Percentiles rank a stretch among this genome's conserved stretches.
Evolutionary conservation across 495 filamentous ascomycete genomes (phyloP).

Genomic region (Entonaema liquescens): DNA sequence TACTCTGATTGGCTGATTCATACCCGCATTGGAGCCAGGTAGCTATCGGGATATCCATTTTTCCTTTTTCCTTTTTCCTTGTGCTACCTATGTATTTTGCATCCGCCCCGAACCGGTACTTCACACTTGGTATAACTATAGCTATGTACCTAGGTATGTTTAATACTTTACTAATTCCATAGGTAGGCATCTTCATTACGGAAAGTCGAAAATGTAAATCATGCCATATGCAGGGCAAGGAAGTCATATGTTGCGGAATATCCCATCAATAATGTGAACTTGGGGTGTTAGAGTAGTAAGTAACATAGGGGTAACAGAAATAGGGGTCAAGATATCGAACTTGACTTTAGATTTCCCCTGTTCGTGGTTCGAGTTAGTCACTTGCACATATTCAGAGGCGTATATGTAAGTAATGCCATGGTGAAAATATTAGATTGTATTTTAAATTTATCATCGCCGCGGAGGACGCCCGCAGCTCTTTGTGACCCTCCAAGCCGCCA

Average conservation of each 20-base stretch:
- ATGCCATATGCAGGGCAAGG: no score
- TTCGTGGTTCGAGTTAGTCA: not conserved
- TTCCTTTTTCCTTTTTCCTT: not conserved
- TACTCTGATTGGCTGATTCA: not conserved
- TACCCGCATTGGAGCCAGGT: not conserved
- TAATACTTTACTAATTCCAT: no score
- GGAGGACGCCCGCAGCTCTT: constrained; percentile 54
- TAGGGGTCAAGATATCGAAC: not conserved
- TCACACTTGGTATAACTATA: no score
- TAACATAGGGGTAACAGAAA: not conserved
- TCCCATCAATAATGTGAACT: not conserved
- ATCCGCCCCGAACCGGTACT: not conserved
- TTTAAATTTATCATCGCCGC: constrained; percentile 12
- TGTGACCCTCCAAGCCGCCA: constrained; percentile 81
- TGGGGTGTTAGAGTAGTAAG: not conserved
- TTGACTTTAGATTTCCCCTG: no score
- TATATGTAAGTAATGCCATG: not conserved
- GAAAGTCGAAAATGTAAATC: no score
- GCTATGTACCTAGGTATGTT: no score
- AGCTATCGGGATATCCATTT: constrained; percentile 28
- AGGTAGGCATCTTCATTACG: no score
- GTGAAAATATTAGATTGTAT: constrained; percentile 12
- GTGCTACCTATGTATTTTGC: not conserved
- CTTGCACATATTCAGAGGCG: not conserved
- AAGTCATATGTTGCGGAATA: no score